A percentile compares a stretch with the other conserved stretches of the same genome.
Evolutionary conservation across 148 eudicot genomes (phyloP).

Genomic region (Spergularia marina): DNA sequence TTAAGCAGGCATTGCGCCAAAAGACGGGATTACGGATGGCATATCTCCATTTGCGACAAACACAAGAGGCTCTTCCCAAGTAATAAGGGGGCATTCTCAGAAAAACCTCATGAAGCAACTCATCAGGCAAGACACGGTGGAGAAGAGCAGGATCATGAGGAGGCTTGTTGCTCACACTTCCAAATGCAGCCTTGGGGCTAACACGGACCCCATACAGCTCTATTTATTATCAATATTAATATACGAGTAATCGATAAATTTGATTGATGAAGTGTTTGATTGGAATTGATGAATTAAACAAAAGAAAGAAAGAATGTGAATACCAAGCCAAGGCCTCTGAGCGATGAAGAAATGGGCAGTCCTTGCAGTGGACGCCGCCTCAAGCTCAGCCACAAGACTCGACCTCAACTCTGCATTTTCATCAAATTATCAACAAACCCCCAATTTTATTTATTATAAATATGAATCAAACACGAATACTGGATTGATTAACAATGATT

Average conservation of each 20-base stretch:
- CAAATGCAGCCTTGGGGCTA: slow-evolving; percentile 75
- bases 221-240: not conserved
- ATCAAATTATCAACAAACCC: not conserved
- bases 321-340: slow-evolving; percentile 97
- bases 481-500: no score
- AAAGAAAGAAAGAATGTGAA: not conserved
- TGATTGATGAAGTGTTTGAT: not conserved
- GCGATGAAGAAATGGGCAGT: slow-evolving; percentile 62
- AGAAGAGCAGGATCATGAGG: slow-evolving; percentile 62
- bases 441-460: no score
- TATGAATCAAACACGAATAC: no score
- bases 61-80: slow-evolving; percentile 85
- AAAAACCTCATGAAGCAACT: slow-evolving; percentile 90
- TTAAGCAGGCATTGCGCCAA: slow-evolving; percentile 92
- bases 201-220: slow-evolving; percentile 88
- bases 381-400: slow-evolving; percentile 63
- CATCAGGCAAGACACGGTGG: slow-evolving; percentile 81
- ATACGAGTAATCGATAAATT: not conserved
- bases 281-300: not conserved
- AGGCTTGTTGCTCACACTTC: slow-evolving; percentile 56
- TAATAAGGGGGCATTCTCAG: slow-evolving; percentile 71
- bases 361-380: slow-evolving; percentile 66
- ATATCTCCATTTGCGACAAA: slow-evolving; percentile 92
- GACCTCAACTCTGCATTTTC: slow-evolving; percentile 45
- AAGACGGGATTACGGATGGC: slow-evolving; percentile 82